Conservation (phyloP, 257 asterid species). For the Plantago ovata region DNA sequence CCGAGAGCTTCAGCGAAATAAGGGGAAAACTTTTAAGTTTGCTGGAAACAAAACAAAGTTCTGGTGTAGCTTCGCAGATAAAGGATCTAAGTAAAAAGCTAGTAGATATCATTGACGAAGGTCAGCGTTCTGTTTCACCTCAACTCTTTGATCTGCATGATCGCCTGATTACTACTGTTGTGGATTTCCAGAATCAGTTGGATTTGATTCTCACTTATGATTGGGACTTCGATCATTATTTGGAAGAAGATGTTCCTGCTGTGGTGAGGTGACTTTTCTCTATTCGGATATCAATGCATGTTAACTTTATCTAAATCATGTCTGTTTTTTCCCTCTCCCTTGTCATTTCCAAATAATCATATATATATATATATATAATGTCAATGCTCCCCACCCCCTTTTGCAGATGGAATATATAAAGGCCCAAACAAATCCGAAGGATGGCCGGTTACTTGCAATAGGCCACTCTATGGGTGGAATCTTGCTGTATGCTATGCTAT, state of each 20-base stretch:
- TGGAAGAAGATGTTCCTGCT: constrained; percentile 96
- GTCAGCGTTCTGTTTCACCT: constrained; percentile 90
- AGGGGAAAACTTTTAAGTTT: constrained; percentile 48
- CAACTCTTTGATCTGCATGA: constrained; percentile 74
- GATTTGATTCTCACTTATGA: constrained; percentile 86
- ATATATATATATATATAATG: constrained; percentile 7
- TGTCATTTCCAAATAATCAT: too few relatives aligned
- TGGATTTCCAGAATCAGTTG: constrained; percentile 91
- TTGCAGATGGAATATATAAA: constrained; percentile 79
- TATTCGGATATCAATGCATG: constrained; percentile 32
- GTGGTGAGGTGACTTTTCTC: constrained; percentile 97
- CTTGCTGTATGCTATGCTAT: constrained; percentile 80
- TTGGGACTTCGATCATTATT: constrained; percentile 97
- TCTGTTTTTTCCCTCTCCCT: too few relatives aligned
- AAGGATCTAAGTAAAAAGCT: constrained; percentile 74
- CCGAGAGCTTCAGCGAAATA: constrained; percentile 61
- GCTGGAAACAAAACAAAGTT: constrained; percentile 67
- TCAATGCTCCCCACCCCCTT: constrained; percentile 11
- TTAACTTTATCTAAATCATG: constrained; percentile 4
- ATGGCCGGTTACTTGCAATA: constrained; percentile 80
- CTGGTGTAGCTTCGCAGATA: constrained; percentile 65
- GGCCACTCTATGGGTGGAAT: constrained; percentile 99
- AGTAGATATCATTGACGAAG: constrained; percentile 78
- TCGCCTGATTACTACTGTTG: constrained; percentile 62
- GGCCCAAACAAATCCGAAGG: constrained; percentile 66